Evolutionary conservation across 805 yeast genomes (phyloP).

Genomic region (Spencermartinsiella europaea): DNA sequence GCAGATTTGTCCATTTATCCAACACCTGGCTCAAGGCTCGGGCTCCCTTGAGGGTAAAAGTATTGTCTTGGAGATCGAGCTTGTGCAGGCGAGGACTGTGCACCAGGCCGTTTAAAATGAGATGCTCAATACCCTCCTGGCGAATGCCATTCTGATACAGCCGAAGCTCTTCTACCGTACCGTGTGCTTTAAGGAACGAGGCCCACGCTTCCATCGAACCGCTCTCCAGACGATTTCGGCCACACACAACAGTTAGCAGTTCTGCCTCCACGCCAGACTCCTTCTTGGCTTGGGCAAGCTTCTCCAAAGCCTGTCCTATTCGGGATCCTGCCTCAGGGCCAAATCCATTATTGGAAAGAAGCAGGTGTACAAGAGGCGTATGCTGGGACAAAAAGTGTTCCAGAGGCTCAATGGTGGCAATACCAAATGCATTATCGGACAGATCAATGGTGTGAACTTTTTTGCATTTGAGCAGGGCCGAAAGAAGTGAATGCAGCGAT

Average conservation of each 20-base stretch:
- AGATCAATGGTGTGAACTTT: conserved; percentile 70
- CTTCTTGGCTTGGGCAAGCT: conserved; percentile 61
- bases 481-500: conserved; percentile 66
- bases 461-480: conserved; percentile 64
- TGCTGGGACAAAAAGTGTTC: conserved; percentile 74
- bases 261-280: conserved; percentile 40
- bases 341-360: conserved; percentile 91
- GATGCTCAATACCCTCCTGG: conserved; percentile 79
- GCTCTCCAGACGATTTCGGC: conserved; percentile 93
- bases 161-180: conserved; percentile 63
- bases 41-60: conserved; percentile 72
- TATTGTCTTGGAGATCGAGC: conserved; percentile 91
- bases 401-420: conserved; percentile 87
- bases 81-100: conserved; percentile 55
- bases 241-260: conserved; percentile 87
- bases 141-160: conserved; percentile 96
- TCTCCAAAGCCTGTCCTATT: conserved; percentile 79
- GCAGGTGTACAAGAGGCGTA: conserved; percentile 74
- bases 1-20: conserved; percentile 57
- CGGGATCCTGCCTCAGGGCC: conserved; percentile 98
- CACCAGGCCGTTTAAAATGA: conserved; percentile 67
- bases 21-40: conserved; percentile 57
- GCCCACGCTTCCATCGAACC: conserved; percentile 87
- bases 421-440: conserved; percentile 95
- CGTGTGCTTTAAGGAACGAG: conserved; percentile 76